Conservation (phyloP, 208 protist species). For the Endotrypanum monterogeii region DNA sequence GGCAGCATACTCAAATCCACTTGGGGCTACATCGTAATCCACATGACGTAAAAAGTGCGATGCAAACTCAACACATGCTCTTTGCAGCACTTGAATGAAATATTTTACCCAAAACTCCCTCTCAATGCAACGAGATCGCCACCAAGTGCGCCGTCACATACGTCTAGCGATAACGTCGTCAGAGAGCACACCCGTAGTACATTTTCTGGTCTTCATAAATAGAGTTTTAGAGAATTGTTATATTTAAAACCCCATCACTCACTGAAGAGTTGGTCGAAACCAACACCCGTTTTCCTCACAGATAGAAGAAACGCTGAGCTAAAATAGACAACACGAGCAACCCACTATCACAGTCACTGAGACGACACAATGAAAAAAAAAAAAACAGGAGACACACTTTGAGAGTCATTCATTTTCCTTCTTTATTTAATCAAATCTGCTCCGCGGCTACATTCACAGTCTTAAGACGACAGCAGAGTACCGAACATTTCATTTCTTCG, state of each 20-base stretch:
- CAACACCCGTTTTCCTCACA: background rate
- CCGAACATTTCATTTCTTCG: background rate
- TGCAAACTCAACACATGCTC: background rate
- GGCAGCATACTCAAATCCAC: background rate
- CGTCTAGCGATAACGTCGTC: background rate
- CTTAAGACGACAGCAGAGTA: background rate
- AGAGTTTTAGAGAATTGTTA: background rate
- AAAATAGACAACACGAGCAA: background rate
- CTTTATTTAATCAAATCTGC: background rate
- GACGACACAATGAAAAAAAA: slow-evolving; percentile 8
- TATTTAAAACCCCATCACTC: background rate
- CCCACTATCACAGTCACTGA: background rate
- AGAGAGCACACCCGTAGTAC: background rate
- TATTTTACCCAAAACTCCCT: background rate
- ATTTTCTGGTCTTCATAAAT: background rate
- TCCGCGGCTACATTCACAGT: too few relatives aligned
- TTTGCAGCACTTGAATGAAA: background rate
- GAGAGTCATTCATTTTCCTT: background rate
- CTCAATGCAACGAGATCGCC: background rate
- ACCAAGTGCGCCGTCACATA: background rate
- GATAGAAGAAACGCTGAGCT: background rate
- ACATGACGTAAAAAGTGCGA: background rate
- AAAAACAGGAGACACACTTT: background rate
- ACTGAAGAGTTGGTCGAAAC: background rate
- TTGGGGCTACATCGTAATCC: background rate